A percentile compares a stretch with the other conserved stretches of the same genome.
phyloP scores from a whole-genome alignment of 225 moss, liverwort and hornwort genomes.

The Pseudisothecium myosuroides region DNA sequence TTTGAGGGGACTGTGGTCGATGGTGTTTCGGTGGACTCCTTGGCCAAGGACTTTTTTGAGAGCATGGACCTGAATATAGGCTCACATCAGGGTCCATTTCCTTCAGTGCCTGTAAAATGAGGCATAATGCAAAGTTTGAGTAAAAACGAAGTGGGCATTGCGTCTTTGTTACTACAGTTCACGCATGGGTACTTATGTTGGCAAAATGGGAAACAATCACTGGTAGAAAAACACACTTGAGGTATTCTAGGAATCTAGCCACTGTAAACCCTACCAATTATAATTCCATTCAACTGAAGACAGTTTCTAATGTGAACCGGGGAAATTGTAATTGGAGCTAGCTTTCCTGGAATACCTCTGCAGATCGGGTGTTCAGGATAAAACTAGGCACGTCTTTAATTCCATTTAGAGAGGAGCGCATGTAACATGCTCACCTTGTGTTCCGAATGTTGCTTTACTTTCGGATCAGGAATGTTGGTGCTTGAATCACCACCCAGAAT shows the following conservation, averaged over 20 bases:
- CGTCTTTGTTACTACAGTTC: neutral
- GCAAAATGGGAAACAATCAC: neutral
- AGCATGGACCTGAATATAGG: neutral
- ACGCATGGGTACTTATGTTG: neutral
- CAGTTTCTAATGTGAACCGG: neutral
- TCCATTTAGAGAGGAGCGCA: neutral
- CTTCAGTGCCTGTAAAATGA: conserved; percentile 8
- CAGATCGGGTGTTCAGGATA: neutral
- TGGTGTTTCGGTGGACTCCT: neutral
- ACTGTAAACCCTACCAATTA: neutral
- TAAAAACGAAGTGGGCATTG: neutral
- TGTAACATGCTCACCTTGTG: conserved; percentile 6
- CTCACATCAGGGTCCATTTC: conserved; percentile 1
- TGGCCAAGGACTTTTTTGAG: neutral
- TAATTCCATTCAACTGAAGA: neutral
- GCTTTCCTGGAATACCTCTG: neutral
- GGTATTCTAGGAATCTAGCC: neutral
- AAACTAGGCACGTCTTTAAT: neutral
- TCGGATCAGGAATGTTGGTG: neutral
- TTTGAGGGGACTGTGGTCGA: conserved; percentile 1
- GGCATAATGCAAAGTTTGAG: neutral
- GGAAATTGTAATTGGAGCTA: neutral
- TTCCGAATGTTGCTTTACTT: conserved; percentile 1
- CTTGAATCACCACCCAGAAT: conserved; percentile 16
- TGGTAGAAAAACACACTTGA: neutral